phyloP scores from a whole-genome alignment of 2,329 filamentous ascomycete species.

The Trichoderma endophyticum region DNA sequence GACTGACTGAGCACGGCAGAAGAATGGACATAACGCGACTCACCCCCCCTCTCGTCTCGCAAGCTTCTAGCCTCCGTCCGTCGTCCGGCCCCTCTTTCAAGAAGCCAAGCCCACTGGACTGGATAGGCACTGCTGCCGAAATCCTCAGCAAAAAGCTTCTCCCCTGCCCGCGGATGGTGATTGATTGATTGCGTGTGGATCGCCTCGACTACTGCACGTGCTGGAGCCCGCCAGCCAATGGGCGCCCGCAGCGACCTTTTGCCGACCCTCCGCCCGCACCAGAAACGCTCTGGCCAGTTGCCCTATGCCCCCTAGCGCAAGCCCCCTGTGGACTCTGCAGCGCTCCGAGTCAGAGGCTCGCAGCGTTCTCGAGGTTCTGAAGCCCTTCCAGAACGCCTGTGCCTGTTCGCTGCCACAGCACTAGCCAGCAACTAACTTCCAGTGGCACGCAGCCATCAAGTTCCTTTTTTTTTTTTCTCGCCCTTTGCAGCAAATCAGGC shows the following conservation, averaged over 20 bases:
- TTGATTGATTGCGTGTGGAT: neutral
- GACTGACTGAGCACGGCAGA: neutral
- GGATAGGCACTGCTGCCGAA: neutral
- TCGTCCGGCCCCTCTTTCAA: neutral
- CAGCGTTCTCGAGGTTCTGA: slow-evolving; percentile 4
- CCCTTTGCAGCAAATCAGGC: neutral
- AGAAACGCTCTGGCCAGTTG: slow-evolving; percentile 5
- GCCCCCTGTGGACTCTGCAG: neutral
- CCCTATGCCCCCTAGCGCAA: slow-evolving; percentile 13
- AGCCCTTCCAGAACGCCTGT: slow-evolving; percentile 15
- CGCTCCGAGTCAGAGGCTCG: slow-evolving; percentile 1
- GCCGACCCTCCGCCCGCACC: neutral
- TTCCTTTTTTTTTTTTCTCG: neutral
- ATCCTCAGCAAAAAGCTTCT: neutral
- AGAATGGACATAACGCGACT: neutral
- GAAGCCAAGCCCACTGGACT: neutral
- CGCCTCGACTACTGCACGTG: slow-evolving; percentile 4
- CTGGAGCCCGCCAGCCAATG: neutral
- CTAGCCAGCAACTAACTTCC: neutral
- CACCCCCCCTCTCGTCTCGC: neutral
- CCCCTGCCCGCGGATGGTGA: neutral
- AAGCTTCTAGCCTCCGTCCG: neutral
- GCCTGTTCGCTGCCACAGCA: slow-evolving; percentile 1
- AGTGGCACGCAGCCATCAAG: neutral
- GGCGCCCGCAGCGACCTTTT: neutral